Conservation (phyloP, 805 yeast genomes). For the Suhomyces emberorum region DNA sequence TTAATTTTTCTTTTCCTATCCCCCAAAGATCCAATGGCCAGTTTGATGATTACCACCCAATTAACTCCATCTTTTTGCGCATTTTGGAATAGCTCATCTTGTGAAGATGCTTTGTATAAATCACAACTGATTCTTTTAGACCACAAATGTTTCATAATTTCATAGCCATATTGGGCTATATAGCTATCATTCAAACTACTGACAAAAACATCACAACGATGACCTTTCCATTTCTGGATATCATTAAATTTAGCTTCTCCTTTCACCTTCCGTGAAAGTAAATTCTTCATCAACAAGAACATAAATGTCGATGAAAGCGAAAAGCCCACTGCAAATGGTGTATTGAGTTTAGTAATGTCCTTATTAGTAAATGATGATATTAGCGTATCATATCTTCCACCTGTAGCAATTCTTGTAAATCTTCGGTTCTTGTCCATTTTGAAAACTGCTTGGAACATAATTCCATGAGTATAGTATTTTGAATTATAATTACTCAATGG, state of each 20-base stretch:
- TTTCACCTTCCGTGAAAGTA: constrained; percentile 15
- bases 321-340: constrained; percentile 74
- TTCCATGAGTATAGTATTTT: constrained; percentile 71
- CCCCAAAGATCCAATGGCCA: constrained; percentile 42
- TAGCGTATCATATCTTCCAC: constrained; percentile 87
- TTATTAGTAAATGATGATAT: constrained; percentile 61
- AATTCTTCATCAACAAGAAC: constrained; percentile 34
- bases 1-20: constrained; percentile 27
- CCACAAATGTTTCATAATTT: constrained; percentile 69
- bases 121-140: constrained; percentile 76
- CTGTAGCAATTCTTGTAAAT: constrained; percentile 67
- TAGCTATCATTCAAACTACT: constrained; percentile 60
- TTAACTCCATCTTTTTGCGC: constrained; percentile 71
- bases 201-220: constrained; percentile 78
- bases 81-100: constrained; percentile 61
- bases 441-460: constrained; percentile 84
- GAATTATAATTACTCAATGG: constrained; percentile 85
- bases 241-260: constrained; percentile 1
- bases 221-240: constrained; percentile 21
- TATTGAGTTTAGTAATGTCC: constrained; percentile 20
- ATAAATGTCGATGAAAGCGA: constrained; percentile 57
- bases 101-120: constrained; percentile 28
- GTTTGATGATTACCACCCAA: constrained; percentile 77
- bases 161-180: constrained; percentile 60
- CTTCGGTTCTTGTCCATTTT: constrained; percentile 52